Evolutionary conservation across 257 asterid genomes (phyloP), one percentile per base, ranked within the genome.

Genomic region (Penstemon eatonii): DNA sequence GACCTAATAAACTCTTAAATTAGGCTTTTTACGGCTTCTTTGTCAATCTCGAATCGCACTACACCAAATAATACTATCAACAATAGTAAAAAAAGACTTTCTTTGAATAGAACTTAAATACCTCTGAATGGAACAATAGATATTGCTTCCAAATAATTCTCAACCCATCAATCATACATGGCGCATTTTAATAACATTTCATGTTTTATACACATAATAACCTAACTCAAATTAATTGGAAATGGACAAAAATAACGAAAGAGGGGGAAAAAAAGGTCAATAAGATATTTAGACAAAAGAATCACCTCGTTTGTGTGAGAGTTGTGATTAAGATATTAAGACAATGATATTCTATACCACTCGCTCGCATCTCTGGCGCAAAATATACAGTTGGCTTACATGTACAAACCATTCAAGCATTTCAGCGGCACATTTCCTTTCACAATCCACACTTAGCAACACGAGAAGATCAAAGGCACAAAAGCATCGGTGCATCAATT

Each of bases 281-380:
- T 1, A 33, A 68, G 13, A 66, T 25, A 25, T 25, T 25, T 25
- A 25, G 33, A 60, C 18, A 68, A 74, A 63, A 68, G 59, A 75
- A 78, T 75, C 88, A 75, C 78, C 84, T 66, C 69, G 42, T 51
- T 68, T 73, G 69, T 60, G 73, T 73, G 77, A 25, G 56, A 52
- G 59, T 40, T 84, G 71, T 44, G 76, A 73, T 75, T 52, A 70
- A 63, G 74, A 75, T 53, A 83, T 63, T 63, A 73, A 25, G 77
- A 76, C 72, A 79, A 72, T 75, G 65, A 71, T 63, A 76, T 74
- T 80, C 80, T 81, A 82, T 68, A 81, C 82, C 79, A 78, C 76
- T 65, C 78, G 67, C 60, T 69, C 79, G 62, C 12, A 57, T 78
- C 81, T 70, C 74, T 56, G 73, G 75, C 74, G 67, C 64, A 73